Conservation (phyloP, 352 stramenopile species). For the Globisporangium splendens region DNA sequence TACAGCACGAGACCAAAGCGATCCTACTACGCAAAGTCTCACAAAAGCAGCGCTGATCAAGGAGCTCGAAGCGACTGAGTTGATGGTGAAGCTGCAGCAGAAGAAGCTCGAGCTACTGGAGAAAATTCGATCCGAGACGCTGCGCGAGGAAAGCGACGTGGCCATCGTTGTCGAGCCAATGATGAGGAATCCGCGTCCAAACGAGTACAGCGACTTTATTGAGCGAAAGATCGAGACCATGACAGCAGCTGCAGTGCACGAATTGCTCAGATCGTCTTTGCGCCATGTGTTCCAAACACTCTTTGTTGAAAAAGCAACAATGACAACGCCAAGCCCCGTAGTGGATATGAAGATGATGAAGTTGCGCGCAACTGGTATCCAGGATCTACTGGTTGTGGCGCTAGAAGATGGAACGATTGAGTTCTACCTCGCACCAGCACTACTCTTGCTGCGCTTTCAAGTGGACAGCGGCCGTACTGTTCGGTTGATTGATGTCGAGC, state of each 20-base stretch:
- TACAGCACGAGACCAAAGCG: not conserved
- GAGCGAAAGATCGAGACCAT: conserved; percentile 17
- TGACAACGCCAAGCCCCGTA: conserved; percentile 13
- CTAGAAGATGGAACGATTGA: conserved; percentile 20
- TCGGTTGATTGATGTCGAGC: conserved; percentile 14
- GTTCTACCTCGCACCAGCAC: conserved; percentile 26
- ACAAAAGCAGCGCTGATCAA: conserved; percentile 18
- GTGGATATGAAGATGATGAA: conserved; percentile 47
- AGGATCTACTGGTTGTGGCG: conserved; percentile 38
- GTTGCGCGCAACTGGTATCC: conserved; percentile 13
- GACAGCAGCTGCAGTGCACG: conserved; percentile 1
- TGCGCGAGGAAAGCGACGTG: not conserved
- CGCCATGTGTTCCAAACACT: conserved; percentile 30
- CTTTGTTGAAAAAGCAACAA: conserved; percentile 32
- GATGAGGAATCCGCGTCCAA: not conserved
- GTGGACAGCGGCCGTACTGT: conserved; percentile 4
- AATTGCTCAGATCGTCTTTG: not conserved
- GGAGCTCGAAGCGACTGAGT: conserved; percentile 29
- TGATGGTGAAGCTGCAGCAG: conserved; percentile 39
- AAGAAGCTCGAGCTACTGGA: conserved; percentile 34
- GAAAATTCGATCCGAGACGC: conserved; percentile 16
- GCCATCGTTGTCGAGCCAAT: not conserved
- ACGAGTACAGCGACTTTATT: conserved; percentile 6
- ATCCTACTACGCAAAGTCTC: not conserved
- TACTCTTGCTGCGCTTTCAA: conserved; percentile 21